Evolutionary conservation across 1,284 basidiomycete species (phyloP), one percentile per base, ranked within the genome.

Genomic region (Apiotrichum sp.): DNA sequence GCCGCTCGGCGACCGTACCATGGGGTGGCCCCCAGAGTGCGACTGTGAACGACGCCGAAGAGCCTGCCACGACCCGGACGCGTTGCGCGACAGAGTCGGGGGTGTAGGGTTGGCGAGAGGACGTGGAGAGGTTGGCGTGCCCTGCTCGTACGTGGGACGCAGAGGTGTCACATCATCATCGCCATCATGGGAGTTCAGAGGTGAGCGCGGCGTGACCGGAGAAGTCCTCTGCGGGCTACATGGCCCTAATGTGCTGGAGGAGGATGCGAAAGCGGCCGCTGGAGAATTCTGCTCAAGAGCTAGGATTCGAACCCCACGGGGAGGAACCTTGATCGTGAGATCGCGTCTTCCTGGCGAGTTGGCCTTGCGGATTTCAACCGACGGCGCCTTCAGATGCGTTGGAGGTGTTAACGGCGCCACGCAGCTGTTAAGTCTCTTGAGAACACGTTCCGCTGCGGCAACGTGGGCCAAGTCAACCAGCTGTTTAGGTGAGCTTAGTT

Each of bases 381-480:
- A 5, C 14, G 33, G 14, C 14, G 33, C 13, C 34, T 47, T 47
- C 3, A 4, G 14, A 4, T 34, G 33, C 3, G 9, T 4, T 38
- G 22, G 22, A 22, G 47, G 44, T 4, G 44, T 6, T 3, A 31
- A 45, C 6, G 44, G 8, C 5, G 29, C 31, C 44, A 41, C 14
- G 40, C 10, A 7, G 40, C 14, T 10, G 13, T 8, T 7, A 9
- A 55, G 40, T 10, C 31, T 36, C 14, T 36, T 3, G 0, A 56
- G 38, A 3, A 57, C 52, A 4, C 49, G 47, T 16, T 54, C 36
- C 8, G 51, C 59, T 3, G 59, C 59, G 2, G 49, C 41, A 8
- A 56, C 40, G 31, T 58, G 52, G 3, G 53, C 46, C 0, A 56
- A 51, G 7, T 53, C 41, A 4, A 41, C 33, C 4, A 61, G 45